Base-by-base conservation (phyloP, 2,329 filamentous ascomycete genomes). In the Apiospora saccharicola region DNA sequence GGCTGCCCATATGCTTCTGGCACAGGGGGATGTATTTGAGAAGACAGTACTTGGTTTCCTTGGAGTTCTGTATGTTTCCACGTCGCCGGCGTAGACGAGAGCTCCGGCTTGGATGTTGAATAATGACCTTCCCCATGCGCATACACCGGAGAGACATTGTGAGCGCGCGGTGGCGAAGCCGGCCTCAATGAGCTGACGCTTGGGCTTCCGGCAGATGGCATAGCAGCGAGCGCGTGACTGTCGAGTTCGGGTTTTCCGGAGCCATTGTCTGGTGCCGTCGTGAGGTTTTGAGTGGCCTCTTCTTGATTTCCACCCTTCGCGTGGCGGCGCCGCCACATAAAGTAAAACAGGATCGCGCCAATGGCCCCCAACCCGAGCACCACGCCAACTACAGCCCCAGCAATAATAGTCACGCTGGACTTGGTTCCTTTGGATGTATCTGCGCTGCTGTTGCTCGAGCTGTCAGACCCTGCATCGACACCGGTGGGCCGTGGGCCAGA, bases 331-430 rank as follows among this genome's bases (percentile, higher is more conserved):
- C 76, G 74, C 72, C 78, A 77, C 57, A 85, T 70, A 14, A 43
- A 79, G 75, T 85, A 81, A 71, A 86, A 79, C 34, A 82, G 79
- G 0, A 79, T 73, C 0, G 79, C 80, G 4, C 73, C 77, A 47
- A 83, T 72, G 16, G 81, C 51, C 12, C 73, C 77, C 1, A 84
- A 74, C 5, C 79, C 81, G 1, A 72, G 78, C 12, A 83, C 73
- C 4, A 74, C 79, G 6, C 82, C 83, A 8, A 81, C 78, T 0
- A 80, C 80, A 4, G 78, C 82, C 1, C 82, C 77, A 7, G 79
- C 80, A 6, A 81, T 75, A 13, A 77, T 75, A 5, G 71, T 74
- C 4, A 71, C 74, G 67, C 77, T 80, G 10, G 77, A 74, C 64
- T 69, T 72, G 61, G 70, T 53, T 8, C 34, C 70, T 12, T 43